A percentile compares a stretch with the other conserved stretches of the same genome.
Evolutionary conservation across 495 filamentous ascomycete genomes (phyloP).

Genomic region (Tuber umbilicatum): DNA sequence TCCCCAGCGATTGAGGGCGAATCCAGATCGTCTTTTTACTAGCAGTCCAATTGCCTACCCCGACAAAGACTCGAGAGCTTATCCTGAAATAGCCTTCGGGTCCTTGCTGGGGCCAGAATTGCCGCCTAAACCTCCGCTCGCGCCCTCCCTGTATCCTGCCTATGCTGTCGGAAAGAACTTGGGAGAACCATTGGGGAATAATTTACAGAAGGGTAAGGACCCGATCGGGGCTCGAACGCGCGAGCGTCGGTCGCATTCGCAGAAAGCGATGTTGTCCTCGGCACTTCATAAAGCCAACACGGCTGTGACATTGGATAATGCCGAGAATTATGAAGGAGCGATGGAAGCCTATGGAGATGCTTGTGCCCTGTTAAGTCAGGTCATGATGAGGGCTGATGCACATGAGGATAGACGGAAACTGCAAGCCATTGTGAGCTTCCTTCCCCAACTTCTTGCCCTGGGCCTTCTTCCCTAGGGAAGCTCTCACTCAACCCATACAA

Average conservation of each 20-base stretch:
- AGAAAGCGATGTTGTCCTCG: slow-evolving; percentile 88
- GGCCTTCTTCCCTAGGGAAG: not conserved
- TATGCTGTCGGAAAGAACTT: slow-evolving; percentile 11
- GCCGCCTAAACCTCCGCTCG: slow-evolving; percentile 21
- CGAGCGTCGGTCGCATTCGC: slow-evolving; percentile 48
- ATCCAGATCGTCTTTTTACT: slow-evolving; percentile 12
- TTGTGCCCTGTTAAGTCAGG: slow-evolving; percentile 72
- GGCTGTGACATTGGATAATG: slow-evolving; percentile 89
- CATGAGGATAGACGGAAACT: slow-evolving; percentile 82
- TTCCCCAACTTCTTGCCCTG: slow-evolving; percentile 4
- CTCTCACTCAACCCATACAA: not conserved
- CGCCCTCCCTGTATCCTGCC: not conserved
- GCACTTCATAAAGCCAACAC: slow-evolving; percentile 92
- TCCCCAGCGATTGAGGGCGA: slow-evolving; percentile 16
- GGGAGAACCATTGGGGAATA: slow-evolving; percentile 8
- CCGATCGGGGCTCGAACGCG: slow-evolving; percentile 21
- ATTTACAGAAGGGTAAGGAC: slow-evolving; percentile 10
- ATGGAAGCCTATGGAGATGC: slow-evolving; percentile 88
- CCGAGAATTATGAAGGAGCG: slow-evolving; percentile 86
- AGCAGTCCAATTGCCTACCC: slow-evolving; percentile 12
- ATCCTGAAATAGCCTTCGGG: slow-evolving; percentile 14
- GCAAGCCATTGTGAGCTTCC: slow-evolving; percentile 69
- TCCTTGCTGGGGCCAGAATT: slow-evolving; percentile 18
- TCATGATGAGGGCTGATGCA: slow-evolving; percentile 73
- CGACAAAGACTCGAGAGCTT: slow-evolving; percentile 4